phyloP scores from a whole-genome alignment of 2,329 filamentous ascomycete species.

The Hypoxylon sp. region DNA sequence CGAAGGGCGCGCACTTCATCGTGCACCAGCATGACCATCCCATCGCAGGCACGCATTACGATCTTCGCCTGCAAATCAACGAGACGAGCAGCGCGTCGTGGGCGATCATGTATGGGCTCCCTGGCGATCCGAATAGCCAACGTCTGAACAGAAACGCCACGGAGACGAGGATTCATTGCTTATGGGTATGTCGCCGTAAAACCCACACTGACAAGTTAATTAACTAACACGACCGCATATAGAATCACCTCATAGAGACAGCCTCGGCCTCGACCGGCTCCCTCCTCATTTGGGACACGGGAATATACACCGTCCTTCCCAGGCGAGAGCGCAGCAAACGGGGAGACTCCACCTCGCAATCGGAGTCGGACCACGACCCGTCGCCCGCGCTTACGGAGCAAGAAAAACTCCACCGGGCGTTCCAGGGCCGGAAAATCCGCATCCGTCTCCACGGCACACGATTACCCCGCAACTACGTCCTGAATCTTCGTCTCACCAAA shows the following conservation, averaged over 20 bases:
- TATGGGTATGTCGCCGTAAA: slow-evolving; percentile 67
- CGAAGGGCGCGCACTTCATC: slow-evolving; percentile 68
- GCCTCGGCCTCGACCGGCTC: slow-evolving; percentile 66
- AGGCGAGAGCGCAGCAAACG: slow-evolving; percentile 50
- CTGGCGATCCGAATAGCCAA: slow-evolving; percentile 67
- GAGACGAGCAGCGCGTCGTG: slow-evolving; percentile 73
- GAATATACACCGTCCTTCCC: slow-evolving; percentile 67
- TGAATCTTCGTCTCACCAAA: slow-evolving; percentile 64
- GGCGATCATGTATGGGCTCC: slow-evolving; percentile 73
- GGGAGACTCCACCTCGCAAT: slow-evolving; percentile 50
- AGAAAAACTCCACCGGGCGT: slow-evolving; percentile 63
- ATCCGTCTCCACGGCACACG: slow-evolving; percentile 65
- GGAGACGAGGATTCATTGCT: slow-evolving; percentile 70
- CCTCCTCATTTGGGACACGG: slow-evolving; percentile 72
- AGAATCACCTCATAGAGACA: slow-evolving; percentile 72
- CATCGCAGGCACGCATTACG: slow-evolving; percentile 75
- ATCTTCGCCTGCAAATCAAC: slow-evolving; percentile 77
- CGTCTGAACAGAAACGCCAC: slow-evolving; percentile 69
- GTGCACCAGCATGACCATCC: slow-evolving; percentile 81
- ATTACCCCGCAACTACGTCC: slow-evolving; percentile 64
- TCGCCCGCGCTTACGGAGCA: slow-evolving; percentile 52
- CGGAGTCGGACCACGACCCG: slow-evolving; percentile 48
- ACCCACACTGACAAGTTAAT: too few relatives aligned
- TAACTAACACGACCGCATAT: slow-evolving; percentile 1
- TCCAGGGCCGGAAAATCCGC: slow-evolving; percentile 67